These are phyloP conservation scores for Fragilariopsis cylindrus DNA, from an alignment of 108 stramenopile genomes.

Conservation along the genomic window DNA sequence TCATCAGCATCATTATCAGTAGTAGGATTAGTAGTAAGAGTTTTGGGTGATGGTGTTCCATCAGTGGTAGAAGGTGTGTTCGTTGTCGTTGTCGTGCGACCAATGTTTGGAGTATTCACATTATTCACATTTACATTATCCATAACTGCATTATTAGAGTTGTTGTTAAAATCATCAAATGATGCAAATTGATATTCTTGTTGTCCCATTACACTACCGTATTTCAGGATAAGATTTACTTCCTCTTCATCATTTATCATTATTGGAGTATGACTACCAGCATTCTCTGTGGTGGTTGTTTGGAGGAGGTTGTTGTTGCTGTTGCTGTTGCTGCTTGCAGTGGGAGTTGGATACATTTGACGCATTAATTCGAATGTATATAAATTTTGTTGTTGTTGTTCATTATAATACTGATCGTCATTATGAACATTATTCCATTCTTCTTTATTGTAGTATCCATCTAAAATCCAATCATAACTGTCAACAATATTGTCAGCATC, in stretches of 20 bases:
- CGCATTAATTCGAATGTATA: background rate
- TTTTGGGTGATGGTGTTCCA: background rate
- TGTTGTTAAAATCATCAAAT: background rate
- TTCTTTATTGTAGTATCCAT: background rate
- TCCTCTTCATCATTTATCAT: background rate
- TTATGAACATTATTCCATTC: background rate
- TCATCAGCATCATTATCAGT: background rate
- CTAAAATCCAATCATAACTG: too few species aligned
- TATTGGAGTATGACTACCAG: background rate
- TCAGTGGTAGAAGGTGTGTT: background rate
- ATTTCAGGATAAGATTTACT: background rate
- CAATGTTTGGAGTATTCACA: too few species aligned
- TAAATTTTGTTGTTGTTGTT: background rate
- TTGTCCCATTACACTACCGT: conserved; percentile 21
- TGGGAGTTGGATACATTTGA: background rate
- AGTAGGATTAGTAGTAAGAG: background rate
- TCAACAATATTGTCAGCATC: background rate
- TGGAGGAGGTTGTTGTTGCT: background rate
- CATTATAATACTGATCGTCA: background rate
- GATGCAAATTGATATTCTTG: conserved; percentile 43
- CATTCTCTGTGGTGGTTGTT: background rate
- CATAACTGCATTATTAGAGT: background rate
- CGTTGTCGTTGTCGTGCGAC: background rate
- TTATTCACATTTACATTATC: too few species aligned
- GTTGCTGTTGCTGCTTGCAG: conserved; percentile 11